Conservation (phyloP, 1,284 basidiomycete genomes). For the Boletus albobrunnescens region DNA sequence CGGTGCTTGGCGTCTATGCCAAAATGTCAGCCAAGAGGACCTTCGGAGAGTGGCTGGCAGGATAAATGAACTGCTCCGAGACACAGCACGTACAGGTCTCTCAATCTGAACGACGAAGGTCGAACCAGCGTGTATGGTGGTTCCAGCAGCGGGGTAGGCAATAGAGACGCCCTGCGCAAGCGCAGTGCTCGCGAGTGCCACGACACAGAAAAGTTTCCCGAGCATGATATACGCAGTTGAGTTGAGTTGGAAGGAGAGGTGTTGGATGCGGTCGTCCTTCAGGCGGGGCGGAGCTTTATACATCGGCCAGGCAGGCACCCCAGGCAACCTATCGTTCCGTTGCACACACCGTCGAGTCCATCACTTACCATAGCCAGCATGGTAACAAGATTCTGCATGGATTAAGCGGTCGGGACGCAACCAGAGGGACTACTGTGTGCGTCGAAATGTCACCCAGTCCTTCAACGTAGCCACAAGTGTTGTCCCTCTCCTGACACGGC, state of each 20-base stretch:
- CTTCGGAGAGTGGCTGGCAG: neutral
- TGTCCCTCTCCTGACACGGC: neutral
- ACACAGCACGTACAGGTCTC: constrained; percentile 37
- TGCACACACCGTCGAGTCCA: no score
- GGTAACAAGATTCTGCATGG: no score
- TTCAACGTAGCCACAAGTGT: neutral
- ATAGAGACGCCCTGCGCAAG: constrained; percentile 42
- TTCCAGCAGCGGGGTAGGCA: constrained; percentile 34
- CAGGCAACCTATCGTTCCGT: neutral
- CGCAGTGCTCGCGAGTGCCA: constrained; percentile 14
- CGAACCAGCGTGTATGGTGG: constrained; percentile 35
- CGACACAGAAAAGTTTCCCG: constrained; percentile 9
- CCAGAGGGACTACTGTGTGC: neutral
- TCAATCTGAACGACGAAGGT: constrained; percentile 42
- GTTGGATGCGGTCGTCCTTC: neutral
- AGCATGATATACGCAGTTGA: constrained; percentile 9
- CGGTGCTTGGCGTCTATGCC: constrained; percentile 25
- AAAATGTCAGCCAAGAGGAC: constrained; percentile 11
- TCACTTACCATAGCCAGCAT: no score
- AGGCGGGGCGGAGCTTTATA: constrained; percentile 6
- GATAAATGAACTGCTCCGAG: no score
- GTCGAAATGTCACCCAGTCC: neutral
- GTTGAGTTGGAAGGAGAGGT: no score
- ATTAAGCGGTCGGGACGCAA: neutral
- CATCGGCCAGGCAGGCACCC: neutral